phyloP scores from a whole-genome alignment of 805 yeast genomes.

The Monosporozyma solicola region DNA sequence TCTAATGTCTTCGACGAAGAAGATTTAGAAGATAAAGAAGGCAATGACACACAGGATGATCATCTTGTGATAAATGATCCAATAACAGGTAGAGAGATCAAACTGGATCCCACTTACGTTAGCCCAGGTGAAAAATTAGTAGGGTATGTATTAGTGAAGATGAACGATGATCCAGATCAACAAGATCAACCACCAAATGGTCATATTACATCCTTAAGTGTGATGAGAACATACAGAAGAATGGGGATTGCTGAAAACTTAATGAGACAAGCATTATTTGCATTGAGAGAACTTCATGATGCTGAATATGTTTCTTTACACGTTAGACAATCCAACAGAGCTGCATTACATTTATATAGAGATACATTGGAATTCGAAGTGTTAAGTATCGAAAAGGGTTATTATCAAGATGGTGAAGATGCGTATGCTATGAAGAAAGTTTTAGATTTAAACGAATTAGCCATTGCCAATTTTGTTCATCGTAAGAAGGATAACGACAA shows the following conservation, averaged over 20 bases:
- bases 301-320: slow-evolving; percentile 84
- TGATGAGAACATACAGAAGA: slow-evolving; percentile 90
- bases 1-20: slow-evolving; percentile 12
- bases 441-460: slow-evolving; percentile 48
- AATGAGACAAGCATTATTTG: slow-evolving; percentile 76
- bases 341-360: slow-evolving; percentile 85
- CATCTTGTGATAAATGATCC: slow-evolving; percentile 14
- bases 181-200: slow-evolving; percentile 76
- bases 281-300: slow-evolving; percentile 70
- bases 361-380: slow-evolving; percentile 81
- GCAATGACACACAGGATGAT: slow-evolving; percentile 9
- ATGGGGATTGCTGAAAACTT: slow-evolving; percentile 89
- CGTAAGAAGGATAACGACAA: slow-evolving; percentile 5
- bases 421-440: slow-evolving; percentile 89
- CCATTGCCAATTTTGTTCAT: slow-evolving; percentile 49
- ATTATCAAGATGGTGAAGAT: slow-evolving; percentile 95
- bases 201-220: slow-evolving; percentile 88
- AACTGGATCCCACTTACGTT: slow-evolving; percentile 58
- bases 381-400: slow-evolving; percentile 70
- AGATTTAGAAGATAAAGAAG: slow-evolving; percentile 12
- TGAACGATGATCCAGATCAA: slow-evolving; percentile 88
- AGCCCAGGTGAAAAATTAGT: slow-evolving; percentile 67
- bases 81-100: slow-evolving; percentile 23
- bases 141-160: slow-evolving; percentile 93
- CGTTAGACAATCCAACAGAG: slow-evolving; percentile 87